Percentiles rank a stretch among this genome's conserved stretches.
These are phyloP conservation scores for Ceratopteris richardii DNA, from an alignment of 75 land plant species.

Conservation along the genomic window DNA sequence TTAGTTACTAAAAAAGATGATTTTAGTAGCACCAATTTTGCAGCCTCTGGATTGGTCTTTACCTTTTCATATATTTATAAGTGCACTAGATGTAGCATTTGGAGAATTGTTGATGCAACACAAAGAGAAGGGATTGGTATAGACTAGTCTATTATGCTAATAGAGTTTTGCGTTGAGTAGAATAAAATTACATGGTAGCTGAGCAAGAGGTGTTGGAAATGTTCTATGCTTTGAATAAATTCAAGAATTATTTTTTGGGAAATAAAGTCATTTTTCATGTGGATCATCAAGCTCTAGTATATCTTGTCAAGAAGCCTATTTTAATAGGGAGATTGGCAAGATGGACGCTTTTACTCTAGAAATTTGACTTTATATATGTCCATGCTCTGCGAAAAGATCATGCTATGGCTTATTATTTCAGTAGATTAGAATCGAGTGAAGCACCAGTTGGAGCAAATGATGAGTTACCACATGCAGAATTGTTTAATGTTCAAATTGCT, in stretches of 20 bases:
- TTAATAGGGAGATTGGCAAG: neutral
- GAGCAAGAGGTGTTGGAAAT: neutral
- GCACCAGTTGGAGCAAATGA: neutral
- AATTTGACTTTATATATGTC: neutral
- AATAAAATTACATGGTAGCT: constrained; percentile 2
- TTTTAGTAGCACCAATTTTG: neutral
- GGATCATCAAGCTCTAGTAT: neutral
- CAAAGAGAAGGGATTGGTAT: too few species aligned
- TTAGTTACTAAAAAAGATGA: neutral
- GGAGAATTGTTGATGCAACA: constrained; percentile 5
- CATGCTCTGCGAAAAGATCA: neutral
- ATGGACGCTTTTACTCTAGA: constrained; percentile 1
- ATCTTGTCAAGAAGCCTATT: neutral
- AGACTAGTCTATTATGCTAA: neutral
- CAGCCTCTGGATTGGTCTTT: neutral
- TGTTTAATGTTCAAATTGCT: constrained; percentile 2
- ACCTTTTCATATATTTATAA: neutral
- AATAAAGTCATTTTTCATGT: neutral
- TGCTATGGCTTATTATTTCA: neutral
- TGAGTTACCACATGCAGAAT: constrained; percentile 2
- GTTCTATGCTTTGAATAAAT: constrained; percentile 1
- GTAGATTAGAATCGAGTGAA: neutral
- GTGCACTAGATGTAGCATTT: constrained; percentile 1
- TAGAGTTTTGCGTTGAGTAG: neutral
- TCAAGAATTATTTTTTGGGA: neutral